phyloP scores from a whole-genome alignment of 1,139 yeast genomes.

The Protomyces arabidopsidicola region DNA sequence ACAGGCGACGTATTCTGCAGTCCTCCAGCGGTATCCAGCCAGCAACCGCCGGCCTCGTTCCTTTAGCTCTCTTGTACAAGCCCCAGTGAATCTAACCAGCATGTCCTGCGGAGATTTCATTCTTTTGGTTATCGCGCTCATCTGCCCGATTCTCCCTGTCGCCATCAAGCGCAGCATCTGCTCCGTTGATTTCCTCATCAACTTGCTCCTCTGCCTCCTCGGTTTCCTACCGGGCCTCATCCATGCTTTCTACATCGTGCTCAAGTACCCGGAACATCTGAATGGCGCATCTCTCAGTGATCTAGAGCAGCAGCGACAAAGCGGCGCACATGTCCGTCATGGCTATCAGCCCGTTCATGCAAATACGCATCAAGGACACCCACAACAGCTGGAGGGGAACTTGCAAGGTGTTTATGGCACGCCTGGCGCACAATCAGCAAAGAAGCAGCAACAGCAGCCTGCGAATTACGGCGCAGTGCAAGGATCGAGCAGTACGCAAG shows the following conservation, averaged over 20 bases:
- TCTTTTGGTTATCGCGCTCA: constrained; percentile 69
- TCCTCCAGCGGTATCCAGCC: too few relatives aligned
- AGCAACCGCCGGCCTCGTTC: too few relatives aligned
- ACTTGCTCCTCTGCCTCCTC: constrained; percentile 65
- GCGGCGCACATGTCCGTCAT: neutral
- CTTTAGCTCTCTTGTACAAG: too few relatives aligned
- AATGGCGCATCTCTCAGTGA: constrained; percentile 8
- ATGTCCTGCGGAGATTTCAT: constrained; percentile 54
- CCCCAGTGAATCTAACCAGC: too few relatives aligned
- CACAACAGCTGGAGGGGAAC: constrained; percentile 2
- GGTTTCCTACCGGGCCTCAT: constrained; percentile 74
- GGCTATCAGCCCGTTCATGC: constrained; percentile 6
- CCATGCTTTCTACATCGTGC: constrained; percentile 47
- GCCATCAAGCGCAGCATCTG: constrained; percentile 68
- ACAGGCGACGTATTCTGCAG: too few relatives aligned
- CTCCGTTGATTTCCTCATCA: constrained; percentile 67
- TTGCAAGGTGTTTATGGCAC: constrained; percentile 18
- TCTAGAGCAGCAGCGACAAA: constrained; percentile 5
- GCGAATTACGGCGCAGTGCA: constrained; percentile 13
- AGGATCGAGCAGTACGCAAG: neutral
- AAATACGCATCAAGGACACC: neutral
- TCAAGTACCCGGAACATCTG: constrained; percentile 42
- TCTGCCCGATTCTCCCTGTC: constrained; percentile 80
- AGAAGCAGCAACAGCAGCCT: constrained; percentile 7
- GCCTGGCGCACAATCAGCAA: neutral